A percentile compares a stretch with the other conserved stretches of the same genome.
These are phyloP conservation scores for Croton setiger DNA, from an alignment of 441 rosid species.

Conservation along the genomic window DNA sequence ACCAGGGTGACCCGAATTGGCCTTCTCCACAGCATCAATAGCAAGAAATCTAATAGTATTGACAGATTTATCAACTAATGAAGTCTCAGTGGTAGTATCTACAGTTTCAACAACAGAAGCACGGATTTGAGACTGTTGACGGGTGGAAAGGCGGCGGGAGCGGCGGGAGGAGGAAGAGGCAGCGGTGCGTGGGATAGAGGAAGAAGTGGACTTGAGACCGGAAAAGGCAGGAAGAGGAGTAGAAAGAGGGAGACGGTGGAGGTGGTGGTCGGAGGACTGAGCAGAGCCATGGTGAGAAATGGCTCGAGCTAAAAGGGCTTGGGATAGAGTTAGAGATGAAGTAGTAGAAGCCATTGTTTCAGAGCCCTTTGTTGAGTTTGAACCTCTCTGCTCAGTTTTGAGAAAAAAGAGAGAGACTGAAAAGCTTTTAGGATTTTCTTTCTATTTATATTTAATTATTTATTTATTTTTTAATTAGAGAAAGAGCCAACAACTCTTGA, in stretches of 20 bases:
- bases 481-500: constrained; percentile 26
- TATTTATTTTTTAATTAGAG: not conserved
- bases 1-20: constrained; percentile 99
- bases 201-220: constrained; percentile 47
- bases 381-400: not conserved
- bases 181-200: constrained; percentile 24
- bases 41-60: constrained; percentile 90
- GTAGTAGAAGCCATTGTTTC: constrained; percentile 68
- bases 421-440: not conserved
- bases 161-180: constrained; percentile 25
- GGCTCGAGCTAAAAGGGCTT: constrained; percentile 65
- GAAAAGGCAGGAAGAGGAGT: constrained; percentile 49
- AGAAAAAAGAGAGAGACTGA: not conserved
- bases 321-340: constrained; percentile 73
- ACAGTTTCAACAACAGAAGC: constrained; percentile 60
- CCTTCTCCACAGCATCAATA: constrained; percentile 96
- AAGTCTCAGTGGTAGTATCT: constrained; percentile 50
- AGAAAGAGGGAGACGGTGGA: constrained; percentile 40
- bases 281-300: constrained; percentile 41
- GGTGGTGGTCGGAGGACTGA: constrained; percentile 38
- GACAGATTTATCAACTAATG: constrained; percentile 85
- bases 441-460: not conserved
- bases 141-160: constrained; percentile 23
- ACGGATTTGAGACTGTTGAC: constrained; percentile 25
- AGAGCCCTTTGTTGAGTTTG: not conserved